Evolutionary conservation across 2,329 filamentous ascomycete species (phyloP).

Genomic region (Diaporthe sp.): DNA sequence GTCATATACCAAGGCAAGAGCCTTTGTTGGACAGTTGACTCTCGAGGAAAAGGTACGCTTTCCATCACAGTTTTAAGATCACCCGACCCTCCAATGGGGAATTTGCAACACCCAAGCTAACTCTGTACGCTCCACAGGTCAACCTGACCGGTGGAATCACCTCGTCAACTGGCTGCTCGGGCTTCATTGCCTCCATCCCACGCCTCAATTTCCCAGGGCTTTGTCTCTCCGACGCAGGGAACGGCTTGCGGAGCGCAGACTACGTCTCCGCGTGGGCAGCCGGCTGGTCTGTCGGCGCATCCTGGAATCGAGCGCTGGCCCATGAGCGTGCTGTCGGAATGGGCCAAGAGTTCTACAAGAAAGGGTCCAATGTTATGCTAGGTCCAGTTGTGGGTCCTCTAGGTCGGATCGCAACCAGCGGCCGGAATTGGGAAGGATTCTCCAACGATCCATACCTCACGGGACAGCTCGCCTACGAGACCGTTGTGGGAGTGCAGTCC

Average conservation of each 20-base stretch:
- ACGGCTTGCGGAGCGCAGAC: constrained; percentile 59
- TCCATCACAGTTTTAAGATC: too few species aligned
- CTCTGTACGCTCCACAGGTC: constrained; percentile 59
- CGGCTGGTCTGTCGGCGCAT: constrained; percentile 58
- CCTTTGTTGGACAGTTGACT: constrained; percentile 79
- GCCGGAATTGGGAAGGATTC: constrained; percentile 68
- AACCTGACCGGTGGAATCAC: constrained; percentile 80
- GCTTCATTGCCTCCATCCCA: constrained; percentile 56
- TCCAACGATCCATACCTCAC: constrained; percentile 70
- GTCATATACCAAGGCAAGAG: constrained; percentile 76
- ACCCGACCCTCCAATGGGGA: too few species aligned
- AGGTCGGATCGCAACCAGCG: constrained; percentile 70
- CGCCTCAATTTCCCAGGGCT: constrained; percentile 59
- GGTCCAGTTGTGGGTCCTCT: constrained; percentile 79
- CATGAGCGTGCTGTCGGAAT: constrained; percentile 78
- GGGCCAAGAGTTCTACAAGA: constrained; percentile 79
- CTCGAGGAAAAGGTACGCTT: constrained; percentile 75
- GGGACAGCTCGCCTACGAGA: constrained; percentile 56
- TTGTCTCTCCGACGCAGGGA: constrained; percentile 60
- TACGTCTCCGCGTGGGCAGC: constrained; percentile 59
- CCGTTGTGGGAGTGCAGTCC: constrained; percentile 77
- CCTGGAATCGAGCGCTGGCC: constrained; percentile 81
- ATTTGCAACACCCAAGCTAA: constrained; percentile 21
- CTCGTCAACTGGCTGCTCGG: constrained; percentile 60
- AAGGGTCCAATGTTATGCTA: constrained; percentile 82